Evolutionary conservation across 176 grass and related monocot genomes (phyloP), one percentile per base, ranked within the genome.

Genomic region (Oryza meridionalis): DNA sequence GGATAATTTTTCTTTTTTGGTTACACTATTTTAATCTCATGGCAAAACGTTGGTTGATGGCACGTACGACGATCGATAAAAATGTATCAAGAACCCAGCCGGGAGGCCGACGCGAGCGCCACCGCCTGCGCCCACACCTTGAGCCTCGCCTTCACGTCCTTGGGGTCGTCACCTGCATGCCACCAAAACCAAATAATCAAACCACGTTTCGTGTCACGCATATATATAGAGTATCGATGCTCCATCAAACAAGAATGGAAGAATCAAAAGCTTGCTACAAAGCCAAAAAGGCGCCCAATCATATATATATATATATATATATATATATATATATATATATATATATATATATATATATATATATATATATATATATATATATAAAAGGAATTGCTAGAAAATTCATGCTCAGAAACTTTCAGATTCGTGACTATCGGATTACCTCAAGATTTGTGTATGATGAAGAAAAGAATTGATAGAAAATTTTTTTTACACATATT

Each of bases 41-140:
- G 55, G n/a, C 58, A 62, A 62, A 62, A 62, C 58, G 58, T 24
- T 62, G 53, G 53, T 58, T 21, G 53, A 58, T 62, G 21, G 21
- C 55, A 17, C 2, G 29, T 31, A 31, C 29, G 29, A 31, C 29
- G 29, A 31, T 31, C 29, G 17, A 58, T 62, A 2, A 7, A 58
- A 35, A 58, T 58, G 0, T 19, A 58, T n/a, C 51, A 55, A 50
- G 88, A 75, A 12, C 75, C 84, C 29, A 87, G 69, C 7, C 88
- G 69, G 0, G 88, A 83, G 12, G 84, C 69, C 0, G 88, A 90
- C 0, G 84, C 70, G 38, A 90, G 69, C 0, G 88, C 88, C 69
- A 90, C 88, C 2, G 88, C 84, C 69, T 90, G 88, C 38, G 88
- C 84, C 88, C 88, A 90, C 63, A 90, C 84, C 84, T 87, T 90